A percentile compares a stretch with the other conserved stretches of the same genome.
Conservation (phyloP, 179 eudicot species). For the Beta lomatogona region DNA sequence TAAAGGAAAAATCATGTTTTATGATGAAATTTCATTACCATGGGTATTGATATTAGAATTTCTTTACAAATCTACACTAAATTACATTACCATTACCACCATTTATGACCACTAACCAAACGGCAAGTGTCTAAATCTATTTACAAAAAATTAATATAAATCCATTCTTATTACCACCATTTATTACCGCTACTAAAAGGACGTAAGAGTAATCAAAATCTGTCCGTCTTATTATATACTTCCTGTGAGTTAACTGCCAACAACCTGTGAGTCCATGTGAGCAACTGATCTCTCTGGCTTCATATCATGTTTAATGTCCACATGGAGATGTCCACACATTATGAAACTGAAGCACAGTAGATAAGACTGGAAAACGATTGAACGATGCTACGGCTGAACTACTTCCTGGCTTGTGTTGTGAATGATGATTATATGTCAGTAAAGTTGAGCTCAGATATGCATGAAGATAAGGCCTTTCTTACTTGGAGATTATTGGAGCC, state of each 20-base stretch:
- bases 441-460: constrained; percentile 67
- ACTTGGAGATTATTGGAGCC: constrained; percentile 68
- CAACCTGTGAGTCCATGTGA: neutral
- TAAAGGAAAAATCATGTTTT: no score
- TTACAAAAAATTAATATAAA: no score
- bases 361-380: neutral
- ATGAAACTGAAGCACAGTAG: neutral
- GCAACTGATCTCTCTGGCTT: neutral
- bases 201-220: neutral
- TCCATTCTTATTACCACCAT: no score
- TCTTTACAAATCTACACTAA: no score
- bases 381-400: neutral
- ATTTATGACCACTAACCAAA: no score
- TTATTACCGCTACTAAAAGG: no score
- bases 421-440: constrained; percentile 24
- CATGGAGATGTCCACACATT: neutral
- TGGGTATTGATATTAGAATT: no score
- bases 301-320: neutral
- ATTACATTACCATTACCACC: no score
- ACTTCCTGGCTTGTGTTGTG: neutral
- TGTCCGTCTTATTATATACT: neutral
- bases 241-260: neutral
- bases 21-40: no score
- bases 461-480: constrained; percentile 64
- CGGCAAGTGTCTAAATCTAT: no score